Percentiles rank a stretch among this genome's conserved stretches.
These are phyloP conservation scores for Aspergillus panamensis DNA, from an alignment of 495 filamentous ascomycete genomes.

Conservation along the genomic window DNA sequence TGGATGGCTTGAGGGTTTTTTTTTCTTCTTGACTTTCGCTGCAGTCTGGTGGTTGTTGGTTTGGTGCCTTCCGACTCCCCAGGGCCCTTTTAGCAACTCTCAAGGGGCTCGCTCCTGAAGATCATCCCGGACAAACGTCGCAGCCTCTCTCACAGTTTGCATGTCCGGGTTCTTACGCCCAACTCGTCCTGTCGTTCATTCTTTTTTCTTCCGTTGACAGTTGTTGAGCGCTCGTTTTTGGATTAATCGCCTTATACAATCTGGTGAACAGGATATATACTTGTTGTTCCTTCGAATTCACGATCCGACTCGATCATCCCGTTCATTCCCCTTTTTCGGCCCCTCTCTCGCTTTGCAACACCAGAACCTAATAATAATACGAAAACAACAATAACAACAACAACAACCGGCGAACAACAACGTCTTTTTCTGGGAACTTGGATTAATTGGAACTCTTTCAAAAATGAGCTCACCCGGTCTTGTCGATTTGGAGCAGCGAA, in stretches of 20 bases:
- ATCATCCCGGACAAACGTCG: constrained; percentile 3
- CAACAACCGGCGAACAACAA: neutral
- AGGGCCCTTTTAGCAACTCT: neutral
- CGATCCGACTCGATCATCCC: constrained; percentile 10
- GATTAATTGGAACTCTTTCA: neutral
- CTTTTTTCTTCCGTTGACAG: constrained; percentile 3
- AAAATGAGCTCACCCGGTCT: constrained; percentile 36
- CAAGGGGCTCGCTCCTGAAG: constrained; percentile 15
- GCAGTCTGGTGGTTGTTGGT: constrained; percentile 19
- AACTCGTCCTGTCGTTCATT: constrained; percentile 16
- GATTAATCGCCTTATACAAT: neutral
- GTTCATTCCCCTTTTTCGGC: constrained; percentile 23
- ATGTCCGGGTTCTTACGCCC: constrained; percentile 11
- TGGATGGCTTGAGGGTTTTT: constrained; percentile 14
- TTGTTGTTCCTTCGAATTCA: constrained; percentile 12
- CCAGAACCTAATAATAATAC: neutral
- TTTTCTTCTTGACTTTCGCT: constrained; percentile 15
- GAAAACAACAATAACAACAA: constrained; percentile 9
- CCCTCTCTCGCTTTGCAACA: constrained; percentile 10
- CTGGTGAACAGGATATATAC: constrained; percentile 7
- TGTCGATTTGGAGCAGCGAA: constrained; percentile 52
- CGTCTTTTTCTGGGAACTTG: neutral
- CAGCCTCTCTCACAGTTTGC: constrained; percentile 10
- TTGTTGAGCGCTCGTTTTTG: constrained; percentile 7
- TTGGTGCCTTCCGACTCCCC: constrained; percentile 7